Evolutionary conservation across 345 rosid genomes (phyloP).

Genomic region (Eucalyptus microcorys): DNA sequence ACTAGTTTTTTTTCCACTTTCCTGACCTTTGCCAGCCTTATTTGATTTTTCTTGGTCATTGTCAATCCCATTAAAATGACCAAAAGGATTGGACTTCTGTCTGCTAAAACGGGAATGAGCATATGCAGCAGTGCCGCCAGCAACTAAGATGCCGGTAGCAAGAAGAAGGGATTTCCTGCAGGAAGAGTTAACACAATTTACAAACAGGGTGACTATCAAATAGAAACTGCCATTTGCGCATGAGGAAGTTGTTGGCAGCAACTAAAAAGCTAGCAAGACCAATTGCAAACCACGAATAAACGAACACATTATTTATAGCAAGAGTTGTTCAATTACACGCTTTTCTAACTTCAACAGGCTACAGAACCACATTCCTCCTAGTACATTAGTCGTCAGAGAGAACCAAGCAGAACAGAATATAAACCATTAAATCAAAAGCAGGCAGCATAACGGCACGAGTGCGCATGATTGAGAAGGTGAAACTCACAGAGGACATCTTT

Average conservation of each 20-base stretch:
- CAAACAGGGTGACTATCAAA: neutral
- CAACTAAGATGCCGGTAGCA: slow-evolving; percentile 72
- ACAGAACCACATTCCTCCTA: neutral
- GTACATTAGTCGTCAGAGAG: neutral
- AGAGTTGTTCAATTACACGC: neutral
- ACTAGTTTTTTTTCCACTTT: slow-evolving; percentile 17
- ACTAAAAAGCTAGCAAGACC: neutral
- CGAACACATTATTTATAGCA: neutral
- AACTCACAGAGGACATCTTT: neutral
- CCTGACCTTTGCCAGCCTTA: slow-evolving; percentile 9
- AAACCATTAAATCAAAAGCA: neutral
- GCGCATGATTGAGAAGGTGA: neutral
- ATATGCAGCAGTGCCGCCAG: slow-evolving; percentile 81
- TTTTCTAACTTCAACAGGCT: neutral
- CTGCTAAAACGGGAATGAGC: slow-evolving; percentile 39
- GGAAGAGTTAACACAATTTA: neutral
- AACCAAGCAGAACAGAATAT: neutral
- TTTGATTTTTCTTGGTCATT: slow-evolving; percentile 27
- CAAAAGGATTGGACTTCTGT: slow-evolving; percentile 21
- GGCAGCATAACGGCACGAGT: neutral
- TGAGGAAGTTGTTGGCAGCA: neutral
- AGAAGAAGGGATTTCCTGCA: slow-evolving; percentile 70
- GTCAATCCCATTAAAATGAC: slow-evolving; percentile 32
- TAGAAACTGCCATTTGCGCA: neutral
- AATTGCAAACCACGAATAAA: neutral